Evolutionary conservation across 2,329 filamentous ascomycete genomes (phyloP), one percentile per base, ranked within the genome.

Genomic region (Xylaria sp.): DNA sequence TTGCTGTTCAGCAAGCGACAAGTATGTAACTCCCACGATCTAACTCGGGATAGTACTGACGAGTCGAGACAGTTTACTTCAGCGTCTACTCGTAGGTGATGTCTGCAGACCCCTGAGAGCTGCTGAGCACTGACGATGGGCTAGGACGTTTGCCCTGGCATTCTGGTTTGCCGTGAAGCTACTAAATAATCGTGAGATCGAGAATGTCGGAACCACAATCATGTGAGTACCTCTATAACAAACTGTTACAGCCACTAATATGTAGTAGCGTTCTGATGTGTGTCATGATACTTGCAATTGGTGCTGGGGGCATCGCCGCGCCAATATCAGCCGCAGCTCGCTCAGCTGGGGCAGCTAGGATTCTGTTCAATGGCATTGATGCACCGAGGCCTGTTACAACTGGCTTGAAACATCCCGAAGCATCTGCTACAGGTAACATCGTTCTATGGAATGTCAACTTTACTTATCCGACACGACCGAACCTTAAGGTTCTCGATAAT

Each of bases 401-500:
- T 18, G 83, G 82, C 2, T 73, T 87, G 9, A 84, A 78, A 63
- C 80, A 81, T 1, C 85, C 85, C 0, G 82, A 87, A 20, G 83
- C 85, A 9, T 84, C 83, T 7, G 82, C 83, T 1, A 78, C 79
- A 3, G 81, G 81, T 13, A 85, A 90, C 54, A 90, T 92, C 55
- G 81, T 85, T 4, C 86, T 94, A 20, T 81, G 88, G 34, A 83
- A 89, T 48, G 86, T 94, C 18, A 87, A 85, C 15, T 94, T 94
- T 74, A 87, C 91, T 1, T 94, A 94, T 71, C 92, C 92, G 0
- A 88, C 82, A 31, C 84, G 90, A 18, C 88, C 89, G 0, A 84
- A 89, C 67, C 85, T 90, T 64, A 88, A 88, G 73, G 87, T 93
- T 0, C 81, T 93, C 0, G 85, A 91, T 72, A 80, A 84, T 2